These are phyloP conservation scores for Salix caprea DNA, from an alignment of 345 rosid species.

Conservation along the genomic window DNA sequence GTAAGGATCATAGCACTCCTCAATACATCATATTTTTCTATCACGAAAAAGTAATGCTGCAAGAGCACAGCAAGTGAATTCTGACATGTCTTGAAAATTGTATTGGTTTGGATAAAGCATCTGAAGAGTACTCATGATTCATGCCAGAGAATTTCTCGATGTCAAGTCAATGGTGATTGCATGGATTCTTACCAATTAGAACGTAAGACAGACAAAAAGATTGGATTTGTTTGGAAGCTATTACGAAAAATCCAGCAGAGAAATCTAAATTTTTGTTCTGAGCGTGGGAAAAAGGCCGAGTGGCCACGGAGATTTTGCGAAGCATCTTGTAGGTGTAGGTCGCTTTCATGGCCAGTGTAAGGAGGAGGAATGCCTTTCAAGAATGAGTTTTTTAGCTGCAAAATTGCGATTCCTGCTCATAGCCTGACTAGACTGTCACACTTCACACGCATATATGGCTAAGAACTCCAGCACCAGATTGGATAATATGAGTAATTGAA, in stretches of 20 bases:
- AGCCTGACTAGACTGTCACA: conserved; percentile 10
- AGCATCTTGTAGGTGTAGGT: not conserved
- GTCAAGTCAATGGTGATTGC: not conserved
- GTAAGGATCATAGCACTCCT: not conserved
- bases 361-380: not conserved
- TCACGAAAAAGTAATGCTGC: not conserved
- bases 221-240: conserved; percentile 8
- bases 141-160: not conserved
- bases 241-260: not conserved
- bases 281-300: not conserved
- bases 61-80: not conserved
- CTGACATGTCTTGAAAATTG: not conserved
- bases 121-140: not conserved
- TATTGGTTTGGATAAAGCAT: not conserved
- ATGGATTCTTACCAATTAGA: not conserved
- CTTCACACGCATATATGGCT: not conserved
- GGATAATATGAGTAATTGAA: not conserved
- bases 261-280: not conserved
- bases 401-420: not conserved
- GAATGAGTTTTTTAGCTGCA: not conserved
- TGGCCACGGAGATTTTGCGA: not conserved
- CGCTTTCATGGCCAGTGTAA: not conserved
- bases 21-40: not conserved
- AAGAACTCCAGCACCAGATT: not conserved
- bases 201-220: not conserved